Percentiles rank a stretch among this genome's conserved stretches.
Conservation (phyloP, 257 asterid genomes). For the Jacaranda copaia region DNA sequence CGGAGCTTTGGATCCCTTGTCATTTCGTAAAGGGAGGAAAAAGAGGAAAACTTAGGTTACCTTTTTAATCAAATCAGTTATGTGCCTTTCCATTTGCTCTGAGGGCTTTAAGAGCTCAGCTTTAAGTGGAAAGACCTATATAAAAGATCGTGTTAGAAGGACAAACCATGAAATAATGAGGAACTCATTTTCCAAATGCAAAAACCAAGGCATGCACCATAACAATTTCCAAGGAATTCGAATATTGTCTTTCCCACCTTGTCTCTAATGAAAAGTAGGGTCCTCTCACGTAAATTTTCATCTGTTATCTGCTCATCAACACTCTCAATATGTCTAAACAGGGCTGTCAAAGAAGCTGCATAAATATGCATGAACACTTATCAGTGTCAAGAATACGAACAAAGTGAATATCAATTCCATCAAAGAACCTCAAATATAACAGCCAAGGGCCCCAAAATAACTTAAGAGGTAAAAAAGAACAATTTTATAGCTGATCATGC, state of each 20-base stretch:
- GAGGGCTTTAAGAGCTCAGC: constrained; percentile 84
- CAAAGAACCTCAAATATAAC: constrained; percentile 15
- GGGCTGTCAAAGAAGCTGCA: constrained; percentile 92
- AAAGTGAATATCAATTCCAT: constrained; percentile 28
- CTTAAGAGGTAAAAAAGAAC: background rate
- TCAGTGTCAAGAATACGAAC: constrained; percentile 27
- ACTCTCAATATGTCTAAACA: constrained; percentile 92
- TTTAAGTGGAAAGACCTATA: constrained; percentile 89
- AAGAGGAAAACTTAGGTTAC: constrained; percentile 43
- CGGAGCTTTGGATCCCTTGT: background rate
- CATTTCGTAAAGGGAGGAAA: constrained; percentile 8
- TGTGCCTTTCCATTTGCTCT: constrained; percentile 95
- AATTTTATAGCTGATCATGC: constrained; percentile 5
- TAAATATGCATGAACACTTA: constrained; percentile 17
- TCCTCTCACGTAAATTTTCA: constrained; percentile 94
- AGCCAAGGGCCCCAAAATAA: background rate
- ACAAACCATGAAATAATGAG: constrained; percentile 3
- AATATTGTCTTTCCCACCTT: constrained; percentile 59
- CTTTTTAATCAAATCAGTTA: constrained; percentile 84
- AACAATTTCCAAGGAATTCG: constrained; percentile 28
- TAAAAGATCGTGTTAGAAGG: constrained; percentile 23
- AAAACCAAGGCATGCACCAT: constrained; percentile 1
- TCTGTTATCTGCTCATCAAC: constrained; percentile 86
- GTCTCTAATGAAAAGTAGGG: constrained; percentile 79
- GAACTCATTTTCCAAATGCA: constrained; percentile 21